A percentile compares a stretch with the other conserved stretches of the same genome.
Conservation (phyloP, 208 protist genomes). For the Cochliopodium minus region DNA sequence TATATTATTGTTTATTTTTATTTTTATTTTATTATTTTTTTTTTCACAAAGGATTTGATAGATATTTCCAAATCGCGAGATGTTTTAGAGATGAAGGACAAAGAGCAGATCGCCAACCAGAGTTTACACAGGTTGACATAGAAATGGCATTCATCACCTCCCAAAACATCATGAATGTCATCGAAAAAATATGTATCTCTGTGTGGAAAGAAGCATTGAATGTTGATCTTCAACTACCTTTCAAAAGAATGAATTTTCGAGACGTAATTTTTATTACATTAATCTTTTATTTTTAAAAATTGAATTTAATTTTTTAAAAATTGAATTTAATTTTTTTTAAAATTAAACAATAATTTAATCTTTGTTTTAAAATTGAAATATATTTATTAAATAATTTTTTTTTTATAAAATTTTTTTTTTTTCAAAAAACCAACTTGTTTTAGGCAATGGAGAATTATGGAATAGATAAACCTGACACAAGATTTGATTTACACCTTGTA, state of each 20-base stretch:
- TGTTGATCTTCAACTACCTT: constrained; percentile 19
- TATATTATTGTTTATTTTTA: not conserved
- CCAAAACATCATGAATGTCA: constrained; percentile 20
- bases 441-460: constrained; percentile 22
- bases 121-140: constrained; percentile 56
- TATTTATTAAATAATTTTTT: not conserved
- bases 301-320: not conserved
- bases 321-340: not conserved
- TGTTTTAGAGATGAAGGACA: constrained; percentile 52
- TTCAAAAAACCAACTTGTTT: not conserved
- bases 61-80: constrained; percentile 55
- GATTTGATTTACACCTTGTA: constrained; percentile 19
- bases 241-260: constrained; percentile 24
- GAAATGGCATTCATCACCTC: constrained; percentile 34
- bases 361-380: not conserved
- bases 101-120: constrained; percentile 48
- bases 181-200: constrained; percentile 24
- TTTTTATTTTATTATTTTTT: not conserved
- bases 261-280: constrained; percentile 21
- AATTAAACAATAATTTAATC: not conserved
- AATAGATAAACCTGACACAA: constrained; percentile 39
- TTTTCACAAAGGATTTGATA: not conserved
- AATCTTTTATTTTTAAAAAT: not conserved
- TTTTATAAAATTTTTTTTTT: not conserved
- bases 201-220: constrained; percentile 27